A percentile compares a stretch with the other conserved stretches of the same genome.
Conservation (phyloP, 495 filamentous ascomycete species). For the Penicillium malachiteum region DNA sequence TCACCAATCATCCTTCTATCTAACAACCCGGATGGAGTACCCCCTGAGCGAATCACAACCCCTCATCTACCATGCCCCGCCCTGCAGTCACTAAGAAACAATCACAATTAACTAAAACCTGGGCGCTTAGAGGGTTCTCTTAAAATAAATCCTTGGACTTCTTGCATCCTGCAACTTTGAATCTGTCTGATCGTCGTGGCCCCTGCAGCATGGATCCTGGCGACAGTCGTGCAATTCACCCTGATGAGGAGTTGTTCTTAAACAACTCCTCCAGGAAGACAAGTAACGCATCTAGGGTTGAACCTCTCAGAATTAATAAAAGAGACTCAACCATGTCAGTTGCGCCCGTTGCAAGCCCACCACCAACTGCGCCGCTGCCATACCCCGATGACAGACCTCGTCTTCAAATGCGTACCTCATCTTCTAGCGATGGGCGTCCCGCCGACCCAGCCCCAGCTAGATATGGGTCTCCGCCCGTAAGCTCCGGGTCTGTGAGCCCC, state of each 20-base stretch:
- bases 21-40: not conserved
- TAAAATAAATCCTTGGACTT: conserved; percentile 4
- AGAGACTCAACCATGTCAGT: conserved; percentile 43
- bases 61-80: conserved; percentile 1
- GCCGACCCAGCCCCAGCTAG: conserved; percentile 23
- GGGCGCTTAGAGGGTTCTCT: conserved; percentile 1
- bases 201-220: conserved; percentile 37
- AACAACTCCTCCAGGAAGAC: conserved; percentile 42
- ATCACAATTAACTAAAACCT: conserved; percentile 1
- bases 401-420: conserved; percentile 39
- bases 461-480: conserved; percentile 33
- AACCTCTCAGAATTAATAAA: conserved; percentile 85
- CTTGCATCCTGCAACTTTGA: conserved; percentile 18
- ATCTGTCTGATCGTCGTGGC: not conserved
- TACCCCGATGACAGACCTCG: conserved; percentile 73
- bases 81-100: not conserved
- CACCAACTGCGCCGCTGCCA: conserved; percentile 53
- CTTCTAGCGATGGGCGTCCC: conserved; percentile 38
- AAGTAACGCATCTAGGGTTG: conserved; percentile 69
- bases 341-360: conserved; percentile 29
- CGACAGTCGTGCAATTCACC: conserved; percentile 52
- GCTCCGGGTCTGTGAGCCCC: conserved; percentile 32
- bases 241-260: conserved; percentile 77
- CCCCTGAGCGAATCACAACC: conserved; percentile 1
- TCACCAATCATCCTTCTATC: conserved; percentile 1